A percentile compares a stretch with the other conserved stretches of the same genome.
These are phyloP conservation scores for Rhynchospora tenuis DNA, from an alignment of 176 grass and related monocot genomes.

Conservation along the genomic window DNA sequence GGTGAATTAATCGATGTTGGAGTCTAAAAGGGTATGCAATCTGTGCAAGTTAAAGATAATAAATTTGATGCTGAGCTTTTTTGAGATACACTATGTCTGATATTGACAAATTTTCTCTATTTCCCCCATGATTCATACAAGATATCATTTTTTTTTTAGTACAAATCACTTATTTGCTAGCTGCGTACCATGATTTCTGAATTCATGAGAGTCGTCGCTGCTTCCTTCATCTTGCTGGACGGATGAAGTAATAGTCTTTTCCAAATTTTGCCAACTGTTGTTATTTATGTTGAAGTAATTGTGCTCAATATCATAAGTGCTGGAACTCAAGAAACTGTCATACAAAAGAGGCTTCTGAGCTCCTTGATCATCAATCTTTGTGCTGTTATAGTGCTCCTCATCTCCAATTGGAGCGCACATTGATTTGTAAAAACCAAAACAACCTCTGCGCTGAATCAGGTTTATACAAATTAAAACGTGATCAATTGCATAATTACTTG, in stretches of 20 bases:
- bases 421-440: conserved; percentile 11
- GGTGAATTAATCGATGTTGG: not conserved
- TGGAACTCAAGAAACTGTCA: conserved; percentile 21
- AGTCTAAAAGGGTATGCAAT: not conserved
- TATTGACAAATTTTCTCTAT: not conserved
- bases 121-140: not conserved
- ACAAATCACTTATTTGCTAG: not conserved
- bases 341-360: conserved; percentile 10
- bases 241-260: not conserved
- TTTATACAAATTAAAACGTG: not conserved
- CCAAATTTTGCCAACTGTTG: not conserved
- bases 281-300: not conserved
- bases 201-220: conserved; percentile 5
- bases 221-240: conserved; percentile 9
- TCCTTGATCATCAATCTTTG: not conserved
- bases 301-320: conserved; percentile 8
- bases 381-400: not conserved
- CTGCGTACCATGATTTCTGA: conserved; percentile 19
- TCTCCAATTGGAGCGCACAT: not conserved
- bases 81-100: not conserved
- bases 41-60: not conserved
- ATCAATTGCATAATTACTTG: not conserved
- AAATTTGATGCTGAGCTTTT: not conserved
- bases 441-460: conserved; percentile 28
- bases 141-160: not conserved